Evolutionary conservation across 73 alveolate species (phyloP), one percentile per base, ranked within the genome.

Genomic region (Effrenium voratum): DNA sequence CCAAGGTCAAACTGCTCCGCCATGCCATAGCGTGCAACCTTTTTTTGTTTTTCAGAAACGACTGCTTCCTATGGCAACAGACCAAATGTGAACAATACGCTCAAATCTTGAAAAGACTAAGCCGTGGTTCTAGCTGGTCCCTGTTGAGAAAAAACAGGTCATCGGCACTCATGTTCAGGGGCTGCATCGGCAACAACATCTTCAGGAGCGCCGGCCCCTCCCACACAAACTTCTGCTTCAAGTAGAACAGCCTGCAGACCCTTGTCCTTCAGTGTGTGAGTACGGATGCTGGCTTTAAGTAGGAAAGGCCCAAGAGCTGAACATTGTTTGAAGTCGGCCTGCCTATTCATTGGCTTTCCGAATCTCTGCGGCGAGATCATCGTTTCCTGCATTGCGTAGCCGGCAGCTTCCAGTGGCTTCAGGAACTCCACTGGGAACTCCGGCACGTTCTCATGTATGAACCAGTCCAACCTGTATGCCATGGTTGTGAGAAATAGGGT

Each of bases 281-380:
- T 63, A 4, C 41, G 15, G 22, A 10, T 32, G 38, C 4, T 13
- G 15, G 34, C 19, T 63, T 13, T 24, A 12, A 6, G 34, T 12
- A 2, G 47, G 4, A 68, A 32, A 5, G 76, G 19, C 41, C 68
- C 12, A 15, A 22, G 30, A 12, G 68, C 68, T 15, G 12, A 22
- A 12, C 68, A 55, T 15, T 22, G 40, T 63, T 63, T 30, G 26
- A 15, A 63, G 43, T 15, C 77, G 15, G 22, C 30, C n/a, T 63
- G 66, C 93, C 93, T 82, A 49, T 16, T 4, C 93, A 82, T 82
- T 2, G 93, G 93, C 55, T 82, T 82, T 28, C 93, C 93, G 41
- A 82, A 82, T 5, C 93, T 38, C 76, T 82, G 93, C 5, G 93
- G 93, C 0, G 77, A n/a, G 13, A 82, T 34, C 26, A 5, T 22